Evolutionary conservation across 495 filamentous ascomycete genomes (phyloP), one percentile per base, ranked within the genome.

Genomic region (Cladorrhinum samala): DNA sequence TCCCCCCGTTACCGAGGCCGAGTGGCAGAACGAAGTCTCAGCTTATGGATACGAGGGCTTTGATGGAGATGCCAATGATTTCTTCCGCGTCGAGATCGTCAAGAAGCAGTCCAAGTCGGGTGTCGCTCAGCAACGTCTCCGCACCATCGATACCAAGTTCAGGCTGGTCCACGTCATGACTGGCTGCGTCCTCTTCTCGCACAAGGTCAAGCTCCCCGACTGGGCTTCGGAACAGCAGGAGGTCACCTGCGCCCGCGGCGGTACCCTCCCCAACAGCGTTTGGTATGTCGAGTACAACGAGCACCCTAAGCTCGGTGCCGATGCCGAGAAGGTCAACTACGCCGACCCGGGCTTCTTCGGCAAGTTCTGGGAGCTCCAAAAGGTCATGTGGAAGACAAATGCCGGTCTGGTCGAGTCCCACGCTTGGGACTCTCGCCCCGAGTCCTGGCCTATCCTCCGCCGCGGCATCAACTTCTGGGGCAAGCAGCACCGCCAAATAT

Each of bases 381-480:
- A 89, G 69, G 94, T 98, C 37, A 98, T 98, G 93, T 98, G 93
- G 93, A 88, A 80, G 55, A 97, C 94, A 13, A 98, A 98, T 64
- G 93, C 93, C 27, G 94, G 93, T 24, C 82, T 98, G 50, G 88
- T 94, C 24, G 93, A 97, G 65, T 95, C 90, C 37, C 93, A 98
- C 64, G 88, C 91, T 46, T 98, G 93, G 93, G 93, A 98, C 68
- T 97, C 93, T 43, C 86, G 93, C 27, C 93, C 93, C 11, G 83
- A 84, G 14, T 91, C 89, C 17, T 98, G 93, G 93, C 93, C 93
- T 16, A 82, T 95, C 49, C 80, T 98, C 49, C 83, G 83, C 56
- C 90, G 93, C 56, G 93, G 93, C 53, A 98, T 98, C 78, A 98
- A 98, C 74, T 98, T 98, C 80, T 98, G 93, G 93, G 93, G 93